These are phyloP conservation scores for Colletotrichum sp. DNA, from an alignment of 2,329 filamentous ascomycete species.

Conservation along the genomic window DNA sequence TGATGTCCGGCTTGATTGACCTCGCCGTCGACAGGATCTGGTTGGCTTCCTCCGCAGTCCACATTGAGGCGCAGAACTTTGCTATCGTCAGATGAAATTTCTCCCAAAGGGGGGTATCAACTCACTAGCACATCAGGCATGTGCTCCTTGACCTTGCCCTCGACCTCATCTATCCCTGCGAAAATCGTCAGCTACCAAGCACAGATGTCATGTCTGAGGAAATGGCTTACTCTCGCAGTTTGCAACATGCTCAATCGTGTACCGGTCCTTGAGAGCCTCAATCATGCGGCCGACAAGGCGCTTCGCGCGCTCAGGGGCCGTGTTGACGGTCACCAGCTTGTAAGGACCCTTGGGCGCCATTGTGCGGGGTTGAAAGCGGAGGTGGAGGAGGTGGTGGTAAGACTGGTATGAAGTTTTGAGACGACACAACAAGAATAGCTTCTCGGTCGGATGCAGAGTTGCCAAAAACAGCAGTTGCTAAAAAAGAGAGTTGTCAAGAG, in stretches of 20 bases:
- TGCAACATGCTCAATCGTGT: conserved; percentile 65
- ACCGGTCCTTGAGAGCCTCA: conserved; percentile 65
- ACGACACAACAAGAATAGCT: not conserved
- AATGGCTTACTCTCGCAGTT: conserved; percentile 62
- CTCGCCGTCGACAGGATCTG: conserved; percentile 49
- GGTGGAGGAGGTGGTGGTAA: not conserved
- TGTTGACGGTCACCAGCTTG: conserved; percentile 72
- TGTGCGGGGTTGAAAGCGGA: not conserved
- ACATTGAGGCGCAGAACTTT: conserved; percentile 66
- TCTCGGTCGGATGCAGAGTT: not conserved
- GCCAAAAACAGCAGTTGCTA: not conserved
- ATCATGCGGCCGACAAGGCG: conserved; percentile 64
- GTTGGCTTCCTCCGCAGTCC: conserved; percentile 50
- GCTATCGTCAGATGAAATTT: not conserved
- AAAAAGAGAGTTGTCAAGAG: not conserved
- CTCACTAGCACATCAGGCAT: conserved; percentile 33
- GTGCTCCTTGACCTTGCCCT: conserved; percentile 48
- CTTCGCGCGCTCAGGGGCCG: conserved; percentile 68
- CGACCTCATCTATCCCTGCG: conserved; percentile 61
- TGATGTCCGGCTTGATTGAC: conserved; percentile 48
- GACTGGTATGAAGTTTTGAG: not conserved
- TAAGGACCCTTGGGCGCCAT: conserved; percentile 58
- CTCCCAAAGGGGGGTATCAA: not conserved
- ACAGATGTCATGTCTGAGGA: too few relatives aligned
- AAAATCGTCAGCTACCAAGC: not conserved